Conservation (phyloP, 176 grass and related monocot genomes). For the Oryza brachyantha region DNA sequence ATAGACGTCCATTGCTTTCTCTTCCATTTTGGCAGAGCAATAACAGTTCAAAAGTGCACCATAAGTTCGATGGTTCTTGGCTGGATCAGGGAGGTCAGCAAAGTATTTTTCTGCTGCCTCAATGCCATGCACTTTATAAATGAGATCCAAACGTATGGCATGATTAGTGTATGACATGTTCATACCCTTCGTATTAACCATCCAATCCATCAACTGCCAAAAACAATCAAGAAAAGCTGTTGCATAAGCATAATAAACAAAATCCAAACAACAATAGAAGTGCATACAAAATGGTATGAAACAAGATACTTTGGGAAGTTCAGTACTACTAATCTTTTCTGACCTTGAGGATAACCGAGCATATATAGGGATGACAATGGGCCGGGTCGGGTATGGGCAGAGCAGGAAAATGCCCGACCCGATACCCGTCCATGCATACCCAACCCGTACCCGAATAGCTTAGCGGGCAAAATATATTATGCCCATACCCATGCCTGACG, state of each 20-base stretch:
- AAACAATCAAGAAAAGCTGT: conserved; percentile 10
- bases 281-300: conserved; percentile 9
- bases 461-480: too few species aligned
- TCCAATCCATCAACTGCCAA: conserved; percentile 72
- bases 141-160: conserved; percentile 66
- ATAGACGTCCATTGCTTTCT: conserved; percentile 59
- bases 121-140: conserved; percentile 56
- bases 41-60: conserved; percentile 65
- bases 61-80: conserved; percentile 52
- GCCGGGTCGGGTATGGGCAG: too few species aligned
- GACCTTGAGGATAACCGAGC: neutral
- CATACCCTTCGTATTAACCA: conserved; percentile 52
- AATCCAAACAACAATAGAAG: conserved; percentile 19
- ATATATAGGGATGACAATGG: too few species aligned
- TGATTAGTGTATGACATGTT: conserved; percentile 58
- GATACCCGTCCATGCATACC: too few species aligned
- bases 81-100: conserved; percentile 45
- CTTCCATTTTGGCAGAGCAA: conserved; percentile 46
- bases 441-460: too few species aligned
- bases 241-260: neutral
- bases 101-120: conserved; percentile 74
- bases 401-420: too few species aligned
- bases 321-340: neutral
- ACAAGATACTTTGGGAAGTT: conserved; percentile 8
- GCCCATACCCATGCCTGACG: too few species aligned